Evolutionary conservation across 116 monocot genomes (phyloP).

Genomic region (Cymodocea nodosa): DNA sequence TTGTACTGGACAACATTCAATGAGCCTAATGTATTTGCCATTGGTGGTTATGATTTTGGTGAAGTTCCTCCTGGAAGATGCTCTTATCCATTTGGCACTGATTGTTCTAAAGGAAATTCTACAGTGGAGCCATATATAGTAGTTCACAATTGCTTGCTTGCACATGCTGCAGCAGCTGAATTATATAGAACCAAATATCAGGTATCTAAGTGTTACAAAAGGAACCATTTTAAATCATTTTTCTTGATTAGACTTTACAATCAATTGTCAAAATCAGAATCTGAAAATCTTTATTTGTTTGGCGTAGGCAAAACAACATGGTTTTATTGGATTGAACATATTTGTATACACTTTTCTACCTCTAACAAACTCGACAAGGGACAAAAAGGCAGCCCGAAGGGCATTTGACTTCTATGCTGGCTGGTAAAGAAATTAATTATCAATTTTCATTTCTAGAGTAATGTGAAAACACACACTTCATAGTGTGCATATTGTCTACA

Average conservation of each 20-base stretch:
- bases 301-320: constrained; percentile 31
- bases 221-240: background rate
- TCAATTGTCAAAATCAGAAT: background rate
- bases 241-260: background rate
- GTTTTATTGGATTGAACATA: constrained; percentile 40
- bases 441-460: background rate
- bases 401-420: constrained; percentile 43
- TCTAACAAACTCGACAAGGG: constrained; percentile 20
- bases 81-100: constrained; percentile 16
- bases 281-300: background rate
- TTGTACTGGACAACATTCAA: constrained; percentile 51
- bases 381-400: constrained; percentile 31
- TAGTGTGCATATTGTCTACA: background rate
- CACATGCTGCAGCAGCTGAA: constrained; percentile 25
- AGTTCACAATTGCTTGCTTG: constrained; percentile 18
- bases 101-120: constrained; percentile 24
- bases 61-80: constrained; percentile 34
- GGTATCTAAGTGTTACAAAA: constrained; percentile 5
- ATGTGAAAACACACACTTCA: background rate
- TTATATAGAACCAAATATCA: constrained; percentile 27
- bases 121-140: constrained; percentile 27
- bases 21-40: constrained; percentile 40
- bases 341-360: constrained; percentile 24
- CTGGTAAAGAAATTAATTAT: constrained; percentile 20
- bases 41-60: constrained; percentile 28